phyloP scores from a whole-genome alignment of 1,139 yeast genomes.

The Sugiyamaella xylanicola region DNA sequence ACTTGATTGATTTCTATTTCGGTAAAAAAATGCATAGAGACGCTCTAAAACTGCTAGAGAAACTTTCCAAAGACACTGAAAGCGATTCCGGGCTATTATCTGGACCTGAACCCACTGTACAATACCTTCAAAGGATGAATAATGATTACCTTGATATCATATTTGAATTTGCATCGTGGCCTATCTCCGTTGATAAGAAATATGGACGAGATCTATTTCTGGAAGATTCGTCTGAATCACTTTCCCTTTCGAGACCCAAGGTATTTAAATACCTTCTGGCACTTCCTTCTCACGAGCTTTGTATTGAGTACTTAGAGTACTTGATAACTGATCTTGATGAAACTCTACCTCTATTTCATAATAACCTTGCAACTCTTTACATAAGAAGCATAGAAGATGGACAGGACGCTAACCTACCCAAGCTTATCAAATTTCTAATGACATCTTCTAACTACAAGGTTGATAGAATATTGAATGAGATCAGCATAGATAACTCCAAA shows the following conservation, averaged over 20 bases:
- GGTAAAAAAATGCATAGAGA: conserved; percentile 63
- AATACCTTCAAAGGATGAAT: conserved; percentile 65
- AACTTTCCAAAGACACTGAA: conserved; percentile 34
- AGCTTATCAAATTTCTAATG: conserved; percentile 37
- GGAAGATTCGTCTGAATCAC: conserved; percentile 66
- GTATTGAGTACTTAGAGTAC: conserved; percentile 64
- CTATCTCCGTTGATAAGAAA: conserved; percentile 48
- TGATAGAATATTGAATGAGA: conserved; percentile 37
- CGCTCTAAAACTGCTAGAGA: conserved; percentile 62
- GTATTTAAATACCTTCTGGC: conserved; percentile 52
- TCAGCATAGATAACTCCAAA: conserved; percentile 34
- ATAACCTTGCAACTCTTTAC: conserved; percentile 60
- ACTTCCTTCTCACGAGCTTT: conserved; percentile 41
- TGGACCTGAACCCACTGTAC: conserved; percentile 57
- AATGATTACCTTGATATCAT: conserved; percentile 56
- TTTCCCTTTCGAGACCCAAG: conserved; percentile 54
- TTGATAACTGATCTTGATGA: conserved; percentile 51
- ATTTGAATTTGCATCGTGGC: conserved; percentile 60
- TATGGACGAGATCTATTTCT: conserved; percentile 61
- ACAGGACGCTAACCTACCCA: conserved; percentile 27
- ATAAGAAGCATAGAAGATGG: conserved; percentile 43
- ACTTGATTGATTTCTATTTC: conserved; percentile 77
- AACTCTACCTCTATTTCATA: conserved; percentile 51
- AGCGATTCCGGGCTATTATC: conserved; percentile 24
- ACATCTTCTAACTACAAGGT: conserved; percentile 42